phyloP scores from a whole-genome alignment of 495 filamentous ascomycete species.

The Lentithecium fluviatile region DNA sequence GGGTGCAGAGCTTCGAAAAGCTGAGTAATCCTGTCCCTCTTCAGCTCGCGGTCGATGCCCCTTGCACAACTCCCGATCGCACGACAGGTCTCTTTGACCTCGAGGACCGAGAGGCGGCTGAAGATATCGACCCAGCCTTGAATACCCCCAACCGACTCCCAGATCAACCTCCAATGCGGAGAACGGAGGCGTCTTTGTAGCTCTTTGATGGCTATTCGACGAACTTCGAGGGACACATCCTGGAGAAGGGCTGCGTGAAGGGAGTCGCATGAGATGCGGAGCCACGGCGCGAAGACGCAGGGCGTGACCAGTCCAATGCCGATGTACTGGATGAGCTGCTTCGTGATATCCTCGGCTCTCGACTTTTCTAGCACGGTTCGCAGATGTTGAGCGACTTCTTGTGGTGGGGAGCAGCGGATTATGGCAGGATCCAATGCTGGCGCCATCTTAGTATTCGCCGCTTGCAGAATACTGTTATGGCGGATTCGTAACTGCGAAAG shows the following conservation, averaged over 20 bases:
- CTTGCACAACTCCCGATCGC: background rate
- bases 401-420: background rate
- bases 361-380: background rate
- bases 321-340: slow-evolving; percentile 9
- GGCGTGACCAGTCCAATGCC: slow-evolving; percentile 19
- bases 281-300: slow-evolving; percentile 18
- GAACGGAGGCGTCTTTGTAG: slow-evolving; percentile 13
- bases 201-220: slow-evolving; percentile 6
- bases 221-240: slow-evolving; percentile 18
- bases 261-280: slow-evolving; percentile 8
- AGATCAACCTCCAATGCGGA: slow-evolving; percentile 17
- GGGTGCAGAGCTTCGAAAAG: slow-evolving; percentile 16
- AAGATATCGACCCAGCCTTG: slow-evolving; percentile 12
- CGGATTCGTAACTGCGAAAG: no score
- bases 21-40: slow-evolving; percentile 11
- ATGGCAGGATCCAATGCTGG: background rate
- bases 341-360: background rate
- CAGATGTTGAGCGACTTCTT: slow-evolving; percentile 4
- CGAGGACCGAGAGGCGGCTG: slow-evolving; percentile 18
- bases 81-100: slow-evolving; percentile 8
- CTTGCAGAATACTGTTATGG: no score
- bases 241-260: slow-evolving; percentile 16
- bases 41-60: slow-evolving; percentile 13
- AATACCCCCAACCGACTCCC: slow-evolving; percentile 13
- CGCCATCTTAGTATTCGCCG: no score